Evolutionary conservation across 331 rosid genomes (phyloP).

Genomic region (Telfairia occidentalis): DNA sequence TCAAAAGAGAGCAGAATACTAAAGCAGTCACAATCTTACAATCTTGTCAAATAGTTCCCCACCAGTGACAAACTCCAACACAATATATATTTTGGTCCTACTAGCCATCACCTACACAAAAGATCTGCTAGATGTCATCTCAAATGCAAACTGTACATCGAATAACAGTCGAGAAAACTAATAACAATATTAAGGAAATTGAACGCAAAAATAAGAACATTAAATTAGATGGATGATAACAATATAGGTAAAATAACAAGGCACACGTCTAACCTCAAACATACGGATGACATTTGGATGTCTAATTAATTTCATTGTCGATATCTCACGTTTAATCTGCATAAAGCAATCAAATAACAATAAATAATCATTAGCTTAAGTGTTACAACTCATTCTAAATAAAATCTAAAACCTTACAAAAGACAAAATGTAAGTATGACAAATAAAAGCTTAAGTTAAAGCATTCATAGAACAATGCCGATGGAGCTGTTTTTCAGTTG

Average conservation of each 20-base stretch:
- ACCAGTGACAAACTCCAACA: constrained; percentile 85
- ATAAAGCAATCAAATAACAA: constrained; percentile 1
- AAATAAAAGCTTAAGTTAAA: not conserved
- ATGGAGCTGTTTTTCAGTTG: not conserved
- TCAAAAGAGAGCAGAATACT: not conserved
- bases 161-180: not conserved
- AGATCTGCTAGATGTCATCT: constrained; percentile 23
- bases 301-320: constrained; percentile 86
- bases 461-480: not conserved
- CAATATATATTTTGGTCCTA: constrained; percentile 86
- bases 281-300: constrained; percentile 93
- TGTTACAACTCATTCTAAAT: not conserved
- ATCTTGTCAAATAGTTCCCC: constrained; percentile 92
- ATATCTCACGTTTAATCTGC: constrained; percentile 94
- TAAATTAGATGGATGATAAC: not conserved
- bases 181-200: constrained; percentile 8
- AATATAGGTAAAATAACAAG: not conserved
- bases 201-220: not conserved
- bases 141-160: constrained; percentile 7
- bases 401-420: not conserved
- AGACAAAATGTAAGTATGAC: not conserved
- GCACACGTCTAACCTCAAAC: constrained; percentile 58
- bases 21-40: constrained; percentile 37
- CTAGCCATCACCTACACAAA: constrained; percentile 87
- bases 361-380: not conserved